Percentiles rank a stretch among this genome's conserved stretches.
These are phyloP conservation scores for Citrus sp. DNA, from an alignment of 345 rosid genomes.

Conservation along the genomic window DNA sequence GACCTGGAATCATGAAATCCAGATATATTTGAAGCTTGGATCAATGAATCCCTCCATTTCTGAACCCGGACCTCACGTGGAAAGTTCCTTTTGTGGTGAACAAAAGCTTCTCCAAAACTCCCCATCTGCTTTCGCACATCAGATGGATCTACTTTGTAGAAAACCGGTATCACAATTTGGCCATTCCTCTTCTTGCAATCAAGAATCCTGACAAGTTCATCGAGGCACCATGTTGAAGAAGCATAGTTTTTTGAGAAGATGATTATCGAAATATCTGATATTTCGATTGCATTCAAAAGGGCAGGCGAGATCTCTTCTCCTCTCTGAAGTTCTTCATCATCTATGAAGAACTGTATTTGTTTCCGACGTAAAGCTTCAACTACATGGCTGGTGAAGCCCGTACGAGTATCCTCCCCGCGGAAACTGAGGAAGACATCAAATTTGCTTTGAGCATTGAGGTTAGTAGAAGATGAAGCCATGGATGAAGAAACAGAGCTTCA, in stretches of 20 bases:
- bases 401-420: background rate
- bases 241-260: background rate
- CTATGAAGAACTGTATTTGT: background rate
- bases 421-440: constrained; percentile 6
- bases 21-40: background rate
- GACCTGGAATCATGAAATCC: background rate
- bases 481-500: too few species aligned
- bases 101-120: background rate
- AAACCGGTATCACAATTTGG: constrained; percentile 6
- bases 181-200: background rate
- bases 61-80: background rate
- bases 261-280: background rate
- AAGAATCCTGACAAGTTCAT: constrained; percentile 7
- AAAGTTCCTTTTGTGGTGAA: background rate
- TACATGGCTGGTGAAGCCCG: background rate
- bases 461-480: background rate
- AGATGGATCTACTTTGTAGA: constrained; percentile 1
- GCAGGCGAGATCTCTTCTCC: background rate
- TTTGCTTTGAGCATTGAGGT: too few species aligned
- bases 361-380: background rate
- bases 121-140: background rate
- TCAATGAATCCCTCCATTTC: background rate
- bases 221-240: background rate
- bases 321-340: background rate
- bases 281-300: background rate